A percentile compares a stretch with the other conserved stretches of the same genome.
phyloP scores from a whole-genome alignment of 2,329 filamentous ascomycete species.

The Fusarium miscanthi region DNA sequence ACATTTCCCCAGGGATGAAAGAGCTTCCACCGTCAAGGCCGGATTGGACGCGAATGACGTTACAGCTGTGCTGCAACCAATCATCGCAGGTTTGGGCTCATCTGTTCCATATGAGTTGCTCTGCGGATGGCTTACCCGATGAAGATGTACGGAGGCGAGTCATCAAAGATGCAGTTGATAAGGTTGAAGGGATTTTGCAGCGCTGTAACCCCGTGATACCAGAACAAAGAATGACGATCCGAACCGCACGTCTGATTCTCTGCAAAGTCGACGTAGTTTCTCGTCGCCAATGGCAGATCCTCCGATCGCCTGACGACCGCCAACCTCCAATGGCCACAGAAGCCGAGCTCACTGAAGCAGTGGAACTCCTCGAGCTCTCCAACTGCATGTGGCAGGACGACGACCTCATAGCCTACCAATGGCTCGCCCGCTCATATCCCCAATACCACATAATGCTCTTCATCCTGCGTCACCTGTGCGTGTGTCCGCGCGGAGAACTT shows the following conservation, averaged over 20 bases:
- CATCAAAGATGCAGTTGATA: slow-evolving; percentile 41
- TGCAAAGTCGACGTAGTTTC: slow-evolving; percentile 60
- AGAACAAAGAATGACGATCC: slow-evolving; percentile 48
- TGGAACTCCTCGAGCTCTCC: slow-evolving; percentile 49
- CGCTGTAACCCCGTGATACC: slow-evolving; percentile 66
- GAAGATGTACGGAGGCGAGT: slow-evolving; percentile 54
- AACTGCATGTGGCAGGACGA: slow-evolving; percentile 50
- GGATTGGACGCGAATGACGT: slow-evolving; percentile 69
- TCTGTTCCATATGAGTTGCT: slow-evolving; percentile 37
- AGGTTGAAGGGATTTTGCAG: slow-evolving; percentile 9
- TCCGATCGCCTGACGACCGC: slow-evolving; percentile 30
- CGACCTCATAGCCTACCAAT: slow-evolving; percentile 52
- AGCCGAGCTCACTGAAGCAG: slow-evolving; percentile 50
- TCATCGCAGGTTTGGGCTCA: slow-evolving; percentile 50
- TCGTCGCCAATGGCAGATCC: slow-evolving; percentile 54
- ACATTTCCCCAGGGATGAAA: slow-evolving; percentile 61
- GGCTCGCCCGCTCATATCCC: slow-evolving; percentile 54
- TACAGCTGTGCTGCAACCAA: slow-evolving; percentile 64
- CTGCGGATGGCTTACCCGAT: slow-evolving; percentile 1
- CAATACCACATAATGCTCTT: slow-evolving; percentile 59
- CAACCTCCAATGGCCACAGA: slow-evolving; percentile 43
- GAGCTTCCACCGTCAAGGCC: slow-evolving; percentile 58
- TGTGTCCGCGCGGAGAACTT: slow-evolving; percentile 49
- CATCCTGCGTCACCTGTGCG: slow-evolving; percentile 56
- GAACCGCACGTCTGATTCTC: slow-evolving; percentile 45